Evolutionary conservation across 352 stramenopile genomes (phyloP), one percentile per base, ranked within the genome.

Genomic region (Pythium grandisporangium): DNA sequence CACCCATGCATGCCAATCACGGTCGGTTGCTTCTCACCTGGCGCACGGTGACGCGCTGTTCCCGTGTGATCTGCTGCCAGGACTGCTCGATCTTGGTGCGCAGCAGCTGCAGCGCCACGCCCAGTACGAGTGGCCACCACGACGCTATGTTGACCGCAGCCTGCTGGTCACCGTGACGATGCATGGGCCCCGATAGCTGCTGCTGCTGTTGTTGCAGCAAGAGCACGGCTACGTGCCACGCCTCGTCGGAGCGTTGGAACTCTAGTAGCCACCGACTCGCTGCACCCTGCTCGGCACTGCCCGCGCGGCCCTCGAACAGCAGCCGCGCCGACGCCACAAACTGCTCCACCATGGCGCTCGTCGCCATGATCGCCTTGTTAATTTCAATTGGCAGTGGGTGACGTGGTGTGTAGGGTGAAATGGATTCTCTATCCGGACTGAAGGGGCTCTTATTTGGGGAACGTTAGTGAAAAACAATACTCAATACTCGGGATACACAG

Each of bases 241-340:
- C 72, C 26, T 84, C 64, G 12, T 69, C 55, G 3, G 55, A 55
- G n/a, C 8, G 30, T 60, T 89, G 73, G 42, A 85, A 77, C 30
- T 55, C 41, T 48, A 89, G 68, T 25, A 89, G 67, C 76, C 76
- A 89, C 19, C 60, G 38, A 39, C 85, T 85, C n/a, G 76, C 76
- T 20, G 53, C 54, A 24, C 51, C 55, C 45, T 86, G 73, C 40
- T 62, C 70, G 6, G 16, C 38, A 36, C 76, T 79, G 32, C 73
- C 76, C 0, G 73, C 55, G 14, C 42, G 53, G 21, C 72, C 75
- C 42, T 85, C 70, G 21, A 89, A 84, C 45, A 89, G 73, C 55
- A 77, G 53, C 26, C 61, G 58, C 44, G 73, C 69, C 37, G 61
- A 79, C 30, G 67, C 58, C 14, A 74, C 53, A 5, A 85, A 61